phyloP scores from a whole-genome alignment of 768 basidiomycete species.

The Crassisporium funariophilum region DNA sequence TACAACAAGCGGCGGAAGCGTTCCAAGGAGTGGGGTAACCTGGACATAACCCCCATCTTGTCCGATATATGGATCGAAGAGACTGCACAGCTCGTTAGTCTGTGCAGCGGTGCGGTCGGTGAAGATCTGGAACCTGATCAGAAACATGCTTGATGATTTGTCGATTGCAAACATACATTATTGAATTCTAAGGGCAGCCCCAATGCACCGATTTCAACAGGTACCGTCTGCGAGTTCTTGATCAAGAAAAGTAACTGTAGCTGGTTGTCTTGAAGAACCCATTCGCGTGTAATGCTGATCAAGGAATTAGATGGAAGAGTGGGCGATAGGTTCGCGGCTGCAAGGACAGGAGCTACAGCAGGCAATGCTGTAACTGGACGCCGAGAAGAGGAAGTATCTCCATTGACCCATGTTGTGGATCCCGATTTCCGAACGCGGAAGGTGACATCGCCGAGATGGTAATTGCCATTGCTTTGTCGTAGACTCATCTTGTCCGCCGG shows the following conservation, averaged over 20 bases:
- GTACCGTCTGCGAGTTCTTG: conserved; percentile 43
- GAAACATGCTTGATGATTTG: background rate
- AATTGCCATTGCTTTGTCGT: conserved; percentile 48
- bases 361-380: conserved; percentile 38
- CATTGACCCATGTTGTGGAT: conserved; percentile 45
- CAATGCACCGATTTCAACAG: conserved; percentile 56
- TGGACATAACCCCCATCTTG: conserved; percentile 58
- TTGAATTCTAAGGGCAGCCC: conserved; percentile 59
- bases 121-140: conserved; percentile 44
- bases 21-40: conserved; percentile 55
- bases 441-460: conserved; percentile 59
- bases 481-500: conserved; percentile 52
- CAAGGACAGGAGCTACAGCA: conserved; percentile 46
- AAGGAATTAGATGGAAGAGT: conserved; percentile 48
- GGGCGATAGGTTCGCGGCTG: conserved; percentile 50
- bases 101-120: conserved; percentile 52
- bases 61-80: conserved; percentile 61
- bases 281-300: conserved; percentile 52
- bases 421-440: conserved; percentile 51
- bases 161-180: conserved; percentile 39
- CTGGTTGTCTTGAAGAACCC: conserved; percentile 43
- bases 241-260: conserved; percentile 55
- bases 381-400: conserved; percentile 47
- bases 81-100: conserved; percentile 52
- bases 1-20: conserved; percentile 53